Evolutionary conservation across 192 early-diverging fungal genomes (phyloP).

Genomic region (Backusella liffmaniae): DNA sequence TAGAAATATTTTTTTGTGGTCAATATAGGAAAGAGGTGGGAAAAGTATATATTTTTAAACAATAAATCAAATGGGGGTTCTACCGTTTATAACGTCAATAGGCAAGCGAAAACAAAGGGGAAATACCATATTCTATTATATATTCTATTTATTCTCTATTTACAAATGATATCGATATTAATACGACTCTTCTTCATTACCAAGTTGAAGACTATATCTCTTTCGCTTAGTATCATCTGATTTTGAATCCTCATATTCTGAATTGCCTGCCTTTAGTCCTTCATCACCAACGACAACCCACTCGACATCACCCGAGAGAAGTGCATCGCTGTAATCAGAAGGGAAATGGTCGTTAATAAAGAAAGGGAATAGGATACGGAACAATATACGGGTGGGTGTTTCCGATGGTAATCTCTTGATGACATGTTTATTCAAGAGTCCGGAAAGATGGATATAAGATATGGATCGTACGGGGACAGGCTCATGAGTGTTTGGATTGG

Average conservation of each 20-base stretch:
- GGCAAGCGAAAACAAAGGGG: no score
- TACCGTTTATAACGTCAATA: no score
- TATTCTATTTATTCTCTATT: not conserved
- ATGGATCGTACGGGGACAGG: conserved; percentile 51
- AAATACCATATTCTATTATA: no score
- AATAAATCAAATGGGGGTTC: not conserved
- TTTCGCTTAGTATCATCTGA: not conserved
- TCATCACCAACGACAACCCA: conserved; percentile 32
- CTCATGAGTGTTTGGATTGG: conserved; percentile 43
- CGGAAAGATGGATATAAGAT: conserved; percentile 54
- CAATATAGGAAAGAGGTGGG: not conserved
- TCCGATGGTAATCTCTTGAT: conserved; percentile 42
- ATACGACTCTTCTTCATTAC: not conserved
- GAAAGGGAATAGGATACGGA: conserved; percentile 47
- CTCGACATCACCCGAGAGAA: conserved; percentile 43
- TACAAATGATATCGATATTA: not conserved
- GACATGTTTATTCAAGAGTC: conserved; percentile 44
- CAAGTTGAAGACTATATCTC: not conserved
- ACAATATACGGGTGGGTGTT: conserved; percentile 43
- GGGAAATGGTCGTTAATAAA: conserved; percentile 58
- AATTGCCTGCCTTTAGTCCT: conserved; percentile 7
- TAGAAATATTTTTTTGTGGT: not conserved
- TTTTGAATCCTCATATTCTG: conserved; percentile 6
- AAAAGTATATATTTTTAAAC: not conserved
- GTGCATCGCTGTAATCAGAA: conserved; percentile 45